Conservation (phyloP, 768 basidiomycete genomes). For the Russula lepida region DNA sequence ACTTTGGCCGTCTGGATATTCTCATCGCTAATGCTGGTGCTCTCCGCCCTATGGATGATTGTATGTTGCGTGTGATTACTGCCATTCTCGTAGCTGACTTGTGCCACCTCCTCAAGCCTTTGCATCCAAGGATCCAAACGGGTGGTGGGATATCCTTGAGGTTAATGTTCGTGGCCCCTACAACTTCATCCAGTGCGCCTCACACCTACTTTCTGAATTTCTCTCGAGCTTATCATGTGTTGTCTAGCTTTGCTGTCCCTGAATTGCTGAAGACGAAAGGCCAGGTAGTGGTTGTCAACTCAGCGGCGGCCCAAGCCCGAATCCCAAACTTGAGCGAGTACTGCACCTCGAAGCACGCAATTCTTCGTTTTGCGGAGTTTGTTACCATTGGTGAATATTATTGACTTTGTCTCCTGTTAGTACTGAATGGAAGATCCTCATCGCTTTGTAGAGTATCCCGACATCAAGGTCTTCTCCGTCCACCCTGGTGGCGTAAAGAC, state of each 20-base stretch:
- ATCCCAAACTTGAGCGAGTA: slow-evolving; percentile 3
- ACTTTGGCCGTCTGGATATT: neutral
- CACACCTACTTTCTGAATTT: neutral
- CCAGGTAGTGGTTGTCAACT: neutral
- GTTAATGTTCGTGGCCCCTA: slow-evolving; percentile 13
- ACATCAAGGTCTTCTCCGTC: neutral
- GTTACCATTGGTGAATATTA: slow-evolving; percentile 1
- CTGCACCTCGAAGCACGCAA: slow-evolving; percentile 4
- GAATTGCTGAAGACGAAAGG: slow-evolving; percentile 6
- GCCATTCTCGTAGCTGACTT: neutral
- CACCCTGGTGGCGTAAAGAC: neutral
- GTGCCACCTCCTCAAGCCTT: neutral
- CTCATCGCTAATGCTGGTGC: slow-evolving; percentile 5
- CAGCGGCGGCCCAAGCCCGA: neutral
- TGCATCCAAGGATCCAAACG: neutral
- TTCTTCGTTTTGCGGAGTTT: slow-evolving; percentile 9
- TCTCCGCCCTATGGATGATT: neutral
- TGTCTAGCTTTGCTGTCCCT: neutral
- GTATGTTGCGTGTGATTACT: neutral
- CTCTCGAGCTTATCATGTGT: neutral
- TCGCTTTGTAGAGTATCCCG: neutral
- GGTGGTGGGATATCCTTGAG: slow-evolving; percentile 13
- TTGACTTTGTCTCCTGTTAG: neutral
- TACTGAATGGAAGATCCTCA: neutral
- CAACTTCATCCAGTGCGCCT: slow-evolving; percentile 6